A percentile compares a stretch with the other conserved stretches of the same genome.
Conservation (phyloP, 805 yeast species). For the Alloascoidea hylecoeti region DNA sequence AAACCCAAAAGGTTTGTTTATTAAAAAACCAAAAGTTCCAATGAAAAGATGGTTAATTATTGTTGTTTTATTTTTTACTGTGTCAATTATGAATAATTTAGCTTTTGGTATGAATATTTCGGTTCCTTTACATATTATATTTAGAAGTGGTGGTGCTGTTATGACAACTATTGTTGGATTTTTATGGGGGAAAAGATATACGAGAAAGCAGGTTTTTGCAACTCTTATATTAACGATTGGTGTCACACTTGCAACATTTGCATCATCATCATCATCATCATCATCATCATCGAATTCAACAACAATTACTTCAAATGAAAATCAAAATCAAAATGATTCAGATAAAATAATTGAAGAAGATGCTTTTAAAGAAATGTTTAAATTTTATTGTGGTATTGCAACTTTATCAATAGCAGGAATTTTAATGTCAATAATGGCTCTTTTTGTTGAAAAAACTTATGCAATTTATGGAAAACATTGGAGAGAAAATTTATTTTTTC, state of each 20-base stretch:
- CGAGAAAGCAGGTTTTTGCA: conserved; percentile 23
- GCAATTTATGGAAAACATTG: conserved; percentile 33
- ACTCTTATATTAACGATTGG: conserved; percentile 32
- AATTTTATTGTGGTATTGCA: conserved; percentile 14
- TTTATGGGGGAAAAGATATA: conserved; percentile 24
- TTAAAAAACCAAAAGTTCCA: conserved; percentile 22
- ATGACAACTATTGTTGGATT: conserved; percentile 37
- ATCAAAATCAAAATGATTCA: background rate
- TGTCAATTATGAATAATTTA: conserved; percentile 30
- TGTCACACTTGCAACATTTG: conserved; percentile 20
- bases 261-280: background rate
- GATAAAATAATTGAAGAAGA: background rate
- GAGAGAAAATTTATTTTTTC: conserved; percentile 38
- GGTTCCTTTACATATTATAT: conserved; percentile 39
- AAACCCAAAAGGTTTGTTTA: conserved; percentile 11
- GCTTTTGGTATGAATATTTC: conserved; percentile 32
- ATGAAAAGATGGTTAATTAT: conserved; percentile 23
- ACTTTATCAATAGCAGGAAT: conserved; percentile 25
- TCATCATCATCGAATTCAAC: background rate
- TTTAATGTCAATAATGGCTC: conserved; percentile 30
- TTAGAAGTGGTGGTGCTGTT: conserved; percentile 37
- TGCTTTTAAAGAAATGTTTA: background rate
- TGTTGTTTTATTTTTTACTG: conserved; percentile 26
- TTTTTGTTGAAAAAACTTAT: conserved; percentile 33
- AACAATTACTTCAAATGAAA: background rate